A percentile compares a stretch with the other conserved stretches of the same genome.
phyloP scores from a whole-genome alignment of 495 filamentous ascomycete genomes.

The Copromyces sp. region DNA sequence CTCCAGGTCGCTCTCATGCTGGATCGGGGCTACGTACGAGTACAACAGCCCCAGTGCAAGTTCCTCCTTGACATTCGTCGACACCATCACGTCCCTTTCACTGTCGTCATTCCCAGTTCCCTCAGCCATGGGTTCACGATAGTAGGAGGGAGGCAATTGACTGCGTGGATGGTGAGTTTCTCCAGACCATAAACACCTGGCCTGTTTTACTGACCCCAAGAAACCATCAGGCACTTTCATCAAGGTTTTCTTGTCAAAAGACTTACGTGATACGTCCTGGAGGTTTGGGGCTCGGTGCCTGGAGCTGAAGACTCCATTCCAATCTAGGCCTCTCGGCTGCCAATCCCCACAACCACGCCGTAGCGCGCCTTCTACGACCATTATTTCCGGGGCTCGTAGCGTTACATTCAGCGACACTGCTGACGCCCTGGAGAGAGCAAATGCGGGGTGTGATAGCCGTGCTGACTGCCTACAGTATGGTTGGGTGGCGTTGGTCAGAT shows the following conservation, averaged over 20 bases:
- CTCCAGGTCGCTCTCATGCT: slow-evolving; percentile 26
- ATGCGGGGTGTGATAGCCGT: not conserved
- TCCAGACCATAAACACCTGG: not conserved
- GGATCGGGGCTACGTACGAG: slow-evolving; percentile 29
- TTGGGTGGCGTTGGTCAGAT: not conserved
- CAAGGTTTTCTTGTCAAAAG: not conserved
- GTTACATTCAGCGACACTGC: not conserved
- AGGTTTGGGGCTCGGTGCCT: not conserved
- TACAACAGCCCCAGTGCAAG: slow-evolving; percentile 24
- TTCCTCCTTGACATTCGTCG: not conserved
- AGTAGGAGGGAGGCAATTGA: not conserved
- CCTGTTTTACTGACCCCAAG: not conserved
- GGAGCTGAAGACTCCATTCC: not conserved
- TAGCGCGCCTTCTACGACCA: not conserved
- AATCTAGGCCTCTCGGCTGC: not conserved
- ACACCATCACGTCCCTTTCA: not conserved
- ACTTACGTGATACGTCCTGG: not conserved
- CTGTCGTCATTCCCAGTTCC: not conserved
- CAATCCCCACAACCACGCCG: not conserved
- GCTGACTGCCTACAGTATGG: not conserved
- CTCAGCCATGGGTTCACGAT: not conserved
- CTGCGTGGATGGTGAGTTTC: not conserved
- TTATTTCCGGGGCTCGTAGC: not conserved
- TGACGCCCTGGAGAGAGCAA: not conserved
- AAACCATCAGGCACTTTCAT: not conserved